Evolutionary conservation across 2,329 filamentous ascomycete species (phyloP).

Genomic region (Phialophora chinensis): DNA sequence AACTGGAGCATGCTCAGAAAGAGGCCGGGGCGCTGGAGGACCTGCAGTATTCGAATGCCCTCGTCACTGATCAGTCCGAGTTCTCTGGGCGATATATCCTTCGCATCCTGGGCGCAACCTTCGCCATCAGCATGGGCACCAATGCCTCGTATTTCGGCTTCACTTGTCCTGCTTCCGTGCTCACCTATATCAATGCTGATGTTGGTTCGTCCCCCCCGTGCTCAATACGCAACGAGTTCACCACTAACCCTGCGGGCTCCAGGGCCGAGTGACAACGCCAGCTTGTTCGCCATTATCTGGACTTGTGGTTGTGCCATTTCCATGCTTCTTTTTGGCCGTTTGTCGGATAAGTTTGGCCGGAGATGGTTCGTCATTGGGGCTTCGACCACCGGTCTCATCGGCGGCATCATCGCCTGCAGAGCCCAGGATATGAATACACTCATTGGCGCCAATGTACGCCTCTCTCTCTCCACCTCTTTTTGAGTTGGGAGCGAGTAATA

Average conservation of each 20-base stretch:
- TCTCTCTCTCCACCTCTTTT: neutral
- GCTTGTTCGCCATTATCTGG: slow-evolving; percentile 32
- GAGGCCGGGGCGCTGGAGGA: neutral
- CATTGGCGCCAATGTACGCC: slow-evolving; percentile 40
- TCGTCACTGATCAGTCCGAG: slow-evolving; percentile 1
- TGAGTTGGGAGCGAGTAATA: neutral
- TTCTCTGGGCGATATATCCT: neutral
- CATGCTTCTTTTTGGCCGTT: slow-evolving; percentile 27
- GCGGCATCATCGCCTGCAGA: slow-evolving; percentile 42
- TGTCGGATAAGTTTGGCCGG: slow-evolving; percentile 33
- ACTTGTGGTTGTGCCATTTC: slow-evolving; percentile 21
- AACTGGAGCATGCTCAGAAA: neutral
- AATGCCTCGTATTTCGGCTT: slow-evolving; percentile 25
- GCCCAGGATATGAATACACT: slow-evolving; percentile 44
- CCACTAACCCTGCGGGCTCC: neutral
- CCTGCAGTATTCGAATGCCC: neutral
- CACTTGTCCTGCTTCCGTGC: slow-evolving; percentile 31
- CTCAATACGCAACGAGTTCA: neutral
- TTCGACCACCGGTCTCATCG: slow-evolving; percentile 17
- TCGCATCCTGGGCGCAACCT: neutral
- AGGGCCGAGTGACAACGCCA: slow-evolving; percentile 21
- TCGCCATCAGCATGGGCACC: neutral
- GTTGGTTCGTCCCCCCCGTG: slow-evolving; percentile 18
- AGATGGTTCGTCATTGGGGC: slow-evolving; percentile 26
- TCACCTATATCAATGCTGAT: slow-evolving; percentile 28